Percentiles rank a stretch among this genome's conserved stretches.
phyloP scores from a whole-genome alignment of 371 early-diverging fungal genomes.

The Blastocladiella emersonii region DNA sequence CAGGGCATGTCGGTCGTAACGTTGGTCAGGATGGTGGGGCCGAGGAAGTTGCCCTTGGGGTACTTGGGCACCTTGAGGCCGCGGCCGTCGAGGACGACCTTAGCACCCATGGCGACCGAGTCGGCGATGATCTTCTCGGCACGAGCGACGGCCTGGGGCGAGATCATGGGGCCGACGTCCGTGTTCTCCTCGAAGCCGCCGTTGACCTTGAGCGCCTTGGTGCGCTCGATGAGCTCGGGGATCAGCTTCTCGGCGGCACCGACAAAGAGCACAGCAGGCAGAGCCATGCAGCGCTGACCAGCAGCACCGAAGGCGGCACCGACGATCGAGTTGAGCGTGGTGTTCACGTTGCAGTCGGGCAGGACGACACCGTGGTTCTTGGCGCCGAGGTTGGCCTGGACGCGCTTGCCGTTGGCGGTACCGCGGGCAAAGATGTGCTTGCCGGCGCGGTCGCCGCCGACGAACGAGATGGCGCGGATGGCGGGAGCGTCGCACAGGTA shows the following conservation, averaged over 20 bases:
- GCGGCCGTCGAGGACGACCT: conserved; percentile 78
- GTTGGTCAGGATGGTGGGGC: conserved; percentile 75
- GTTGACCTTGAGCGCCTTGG: conserved; percentile 67
- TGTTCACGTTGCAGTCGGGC: conserved; percentile 80
- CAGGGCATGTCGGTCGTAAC: conserved; percentile 51
- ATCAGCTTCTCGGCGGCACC: conserved; percentile 62
- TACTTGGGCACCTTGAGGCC: conserved; percentile 38
- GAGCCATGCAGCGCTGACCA: conserved; percentile 85
- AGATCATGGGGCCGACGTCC: conserved; percentile 86
- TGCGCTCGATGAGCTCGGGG: conserved; percentile 77
- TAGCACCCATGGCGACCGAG: conserved; percentile 80
- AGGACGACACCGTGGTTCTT: conserved; percentile 95
- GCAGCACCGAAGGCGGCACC: conserved; percentile 97
- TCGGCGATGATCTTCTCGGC: conserved; percentile 67
- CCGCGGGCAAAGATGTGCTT: conserved; percentile 79
- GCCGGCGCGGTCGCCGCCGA: conserved; percentile 82
- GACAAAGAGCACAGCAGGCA: conserved; percentile 82
- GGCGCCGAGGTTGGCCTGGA: conserved; percentile 84
- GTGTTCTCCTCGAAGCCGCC: conserved; percentile 75
- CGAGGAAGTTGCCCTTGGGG: conserved; percentile 85
- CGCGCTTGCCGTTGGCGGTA: conserved; percentile 83
- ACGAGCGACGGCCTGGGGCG: conserved; percentile 61
- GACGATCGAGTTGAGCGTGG: conserved; percentile 73
- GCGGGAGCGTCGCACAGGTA: conserved; percentile 72
- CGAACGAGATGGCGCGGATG: conserved; percentile 89